Base-by-base conservation (phyloP, 306 rosid species). In the Macrotyloma uniflorum region DNA sequence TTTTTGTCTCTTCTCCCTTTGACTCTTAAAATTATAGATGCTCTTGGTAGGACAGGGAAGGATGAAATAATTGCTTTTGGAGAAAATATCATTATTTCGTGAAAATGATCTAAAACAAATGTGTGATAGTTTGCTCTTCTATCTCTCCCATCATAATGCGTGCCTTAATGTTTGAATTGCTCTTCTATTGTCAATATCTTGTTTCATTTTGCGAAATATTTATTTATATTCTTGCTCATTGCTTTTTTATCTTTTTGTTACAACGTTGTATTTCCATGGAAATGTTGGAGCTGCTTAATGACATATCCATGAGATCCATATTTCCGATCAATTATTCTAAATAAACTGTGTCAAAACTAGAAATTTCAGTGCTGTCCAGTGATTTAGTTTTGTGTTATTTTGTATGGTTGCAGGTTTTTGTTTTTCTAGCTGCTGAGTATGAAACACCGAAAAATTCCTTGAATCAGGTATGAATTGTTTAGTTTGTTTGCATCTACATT, bases 341-440 rank as follows among this genome's bases (percentile, higher is more conserved):
- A 8, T 8, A 55, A 42, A 13, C 9, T 38, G 58, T 61, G 64
- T 66, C 50, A 35, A 12, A 35, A 70, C 58, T 74, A 40, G 43
- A 72, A 66, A 40, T 68, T 75, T 50, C 65, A 43, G 30, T 36
- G 75, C 23, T 77, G 14, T 59, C 12, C 38, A 15, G 76, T 54
- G 72, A 49, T 75, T 76, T 76, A 66, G 23, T 67, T 80, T 83
- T 70, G 49, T 79, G 26, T 50, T 55, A 36, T 68, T 45, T 65
- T 36, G 26, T 81, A 40, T 71, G 75, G 75, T 75, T 73, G 77
- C 88, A 95, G 99, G 98, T 95, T 70, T 95, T 93, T 51, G 99
- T 93, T 16, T 95, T 91, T 85, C 36, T 95, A 70, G 99, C 99
- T 36, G 97, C 98, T 35, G 99, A 95, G 80, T 95, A 95, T 51